Conservation (phyloP, 805 yeast genomes). For the Clavispora santaluciae region DNA sequence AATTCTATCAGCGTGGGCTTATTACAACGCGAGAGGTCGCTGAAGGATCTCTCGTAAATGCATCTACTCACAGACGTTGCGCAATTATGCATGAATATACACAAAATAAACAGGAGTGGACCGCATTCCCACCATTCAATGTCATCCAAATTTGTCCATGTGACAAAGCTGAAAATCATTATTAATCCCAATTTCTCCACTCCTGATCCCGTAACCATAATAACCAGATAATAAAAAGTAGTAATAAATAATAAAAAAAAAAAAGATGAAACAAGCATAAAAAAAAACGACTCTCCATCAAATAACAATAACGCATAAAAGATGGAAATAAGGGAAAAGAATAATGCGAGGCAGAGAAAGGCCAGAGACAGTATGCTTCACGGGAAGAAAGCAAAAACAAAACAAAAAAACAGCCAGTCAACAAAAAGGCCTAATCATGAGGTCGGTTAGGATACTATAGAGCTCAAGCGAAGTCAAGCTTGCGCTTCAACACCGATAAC, state of each 20-base stretch:
- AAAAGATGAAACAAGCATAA: conserved; percentile 1
- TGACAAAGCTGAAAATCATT: neutral
- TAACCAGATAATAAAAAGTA: neutral
- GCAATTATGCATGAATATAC: neutral
- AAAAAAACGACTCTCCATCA: conserved; percentile 1
- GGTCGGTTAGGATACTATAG: too few relatives aligned
- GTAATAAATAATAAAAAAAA: neutral
- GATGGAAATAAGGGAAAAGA: conserved; percentile 2
- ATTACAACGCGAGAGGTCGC: conserved; percentile 23
- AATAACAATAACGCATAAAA: conserved; percentile 3
- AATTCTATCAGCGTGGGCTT: conserved; percentile 39
- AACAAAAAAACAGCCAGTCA: neutral
- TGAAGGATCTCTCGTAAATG: neutral
- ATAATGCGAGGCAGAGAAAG: neutral
- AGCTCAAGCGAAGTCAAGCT: conserved; percentile 27
- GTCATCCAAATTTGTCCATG: neutral
- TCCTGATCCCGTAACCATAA: conserved; percentile 1
- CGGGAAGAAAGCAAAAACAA: neutral
- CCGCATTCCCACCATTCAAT: neutral
- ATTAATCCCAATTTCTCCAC: neutral
- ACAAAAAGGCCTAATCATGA: neutral
- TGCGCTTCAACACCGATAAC: conserved; percentile 63
- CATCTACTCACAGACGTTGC: neutral
- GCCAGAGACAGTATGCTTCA: neutral
- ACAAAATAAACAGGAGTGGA: conserved; percentile 1